Evolutionary conservation across 805 yeast genomes (phyloP).

Genomic region (Saturnispora bothae): DNA sequence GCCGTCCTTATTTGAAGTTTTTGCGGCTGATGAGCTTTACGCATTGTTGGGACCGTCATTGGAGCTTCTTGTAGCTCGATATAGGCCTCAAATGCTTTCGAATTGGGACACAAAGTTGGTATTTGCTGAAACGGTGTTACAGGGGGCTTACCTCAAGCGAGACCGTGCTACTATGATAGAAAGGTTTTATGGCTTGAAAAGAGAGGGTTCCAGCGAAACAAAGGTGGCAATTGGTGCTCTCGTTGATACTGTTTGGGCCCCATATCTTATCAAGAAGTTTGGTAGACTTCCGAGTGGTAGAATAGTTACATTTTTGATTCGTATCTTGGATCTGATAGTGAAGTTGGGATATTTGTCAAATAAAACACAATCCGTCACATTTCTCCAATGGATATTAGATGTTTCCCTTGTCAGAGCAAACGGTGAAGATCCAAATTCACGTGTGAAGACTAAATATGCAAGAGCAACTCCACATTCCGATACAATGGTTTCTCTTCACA

Average conservation of each 20-base stretch:
- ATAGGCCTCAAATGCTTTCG: too few species aligned
- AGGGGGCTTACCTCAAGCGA: slow-evolving; percentile 53
- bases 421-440: slow-evolving; percentile 37
- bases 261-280: slow-evolving; percentile 61
- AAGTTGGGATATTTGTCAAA: slow-evolving; percentile 63
- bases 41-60: slow-evolving; percentile 71
- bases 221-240: slow-evolving; percentile 45
- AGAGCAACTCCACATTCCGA: neutral
- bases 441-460: slow-evolving; percentile 12
- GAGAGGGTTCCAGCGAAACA: slow-evolving; percentile 33
- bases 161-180: slow-evolving; percentile 89
- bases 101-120: slow-evolving; percentile 77
- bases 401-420: slow-evolving; percentile 58
- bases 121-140: slow-evolving; percentile 50
- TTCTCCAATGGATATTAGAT: slow-evolving; percentile 49
- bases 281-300: slow-evolving; percentile 27
- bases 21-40: slow-evolving; percentile 74
- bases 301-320: slow-evolving; percentile 33
- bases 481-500: slow-evolving; percentile 7
- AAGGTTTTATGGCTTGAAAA: slow-evolving; percentile 69
- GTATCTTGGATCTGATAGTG: slow-evolving; percentile 42
- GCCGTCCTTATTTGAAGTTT: slow-evolving; percentile 83
- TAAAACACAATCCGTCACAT: slow-evolving; percentile 47
- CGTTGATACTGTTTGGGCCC: slow-evolving; percentile 49
- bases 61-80: slow-evolving; percentile 63